phyloP scores from a whole-genome alignment of 2,329 filamentous ascomycete genomes.

The Calonectria montana region DNA sequence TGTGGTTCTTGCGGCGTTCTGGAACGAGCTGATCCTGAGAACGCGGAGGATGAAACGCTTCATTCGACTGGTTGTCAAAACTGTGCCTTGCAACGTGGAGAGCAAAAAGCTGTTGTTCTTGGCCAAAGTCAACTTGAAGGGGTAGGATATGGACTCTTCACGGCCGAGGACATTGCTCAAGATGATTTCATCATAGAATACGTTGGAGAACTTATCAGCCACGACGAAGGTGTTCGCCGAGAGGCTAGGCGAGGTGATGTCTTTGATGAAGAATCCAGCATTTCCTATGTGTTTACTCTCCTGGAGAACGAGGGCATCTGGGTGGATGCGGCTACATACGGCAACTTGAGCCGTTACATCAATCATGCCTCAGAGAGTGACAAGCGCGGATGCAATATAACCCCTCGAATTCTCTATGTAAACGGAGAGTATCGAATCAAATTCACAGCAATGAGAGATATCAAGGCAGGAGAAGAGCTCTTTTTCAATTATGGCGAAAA shows the following conservation, averaged over 20 bases:
- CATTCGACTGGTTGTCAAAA: slow-evolving; percentile 76
- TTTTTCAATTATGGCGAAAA: slow-evolving; percentile 85
- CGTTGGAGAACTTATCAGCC: slow-evolving; percentile 79
- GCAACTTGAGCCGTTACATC: slow-evolving; percentile 86
- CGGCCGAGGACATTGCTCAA: slow-evolving; percentile 72
- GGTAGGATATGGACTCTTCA: slow-evolving; percentile 81
- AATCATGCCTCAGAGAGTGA: slow-evolving; percentile 74
- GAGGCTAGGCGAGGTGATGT: slow-evolving; percentile 70
- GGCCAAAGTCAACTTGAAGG: slow-evolving; percentile 76
- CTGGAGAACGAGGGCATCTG: slow-evolving; percentile 70
- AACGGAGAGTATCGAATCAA: slow-evolving; percentile 82
- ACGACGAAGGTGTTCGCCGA: slow-evolving; percentile 75
- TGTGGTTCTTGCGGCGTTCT: slow-evolving; percentile 77
- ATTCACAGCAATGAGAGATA: slow-evolving; percentile 74
- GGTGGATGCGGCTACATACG: slow-evolving; percentile 81
- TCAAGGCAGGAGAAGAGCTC: slow-evolving; percentile 79
- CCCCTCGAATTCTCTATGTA: slow-evolving; percentile 75
- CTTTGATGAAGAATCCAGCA: slow-evolving; percentile 69
- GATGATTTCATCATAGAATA: slow-evolving; percentile 87
- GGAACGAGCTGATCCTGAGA: slow-evolving; percentile 76
- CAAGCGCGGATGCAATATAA: slow-evolving; percentile 68
- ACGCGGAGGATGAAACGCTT: slow-evolving; percentile 69
- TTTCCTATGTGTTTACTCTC: slow-evolving; percentile 73
- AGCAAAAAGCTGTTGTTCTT: slow-evolving; percentile 73
- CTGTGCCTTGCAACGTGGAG: slow-evolving; percentile 75